phyloP scores from a whole-genome alignment of 108 stramenopile genomes.

The Mayamaea pseudoterrestris region DNA sequence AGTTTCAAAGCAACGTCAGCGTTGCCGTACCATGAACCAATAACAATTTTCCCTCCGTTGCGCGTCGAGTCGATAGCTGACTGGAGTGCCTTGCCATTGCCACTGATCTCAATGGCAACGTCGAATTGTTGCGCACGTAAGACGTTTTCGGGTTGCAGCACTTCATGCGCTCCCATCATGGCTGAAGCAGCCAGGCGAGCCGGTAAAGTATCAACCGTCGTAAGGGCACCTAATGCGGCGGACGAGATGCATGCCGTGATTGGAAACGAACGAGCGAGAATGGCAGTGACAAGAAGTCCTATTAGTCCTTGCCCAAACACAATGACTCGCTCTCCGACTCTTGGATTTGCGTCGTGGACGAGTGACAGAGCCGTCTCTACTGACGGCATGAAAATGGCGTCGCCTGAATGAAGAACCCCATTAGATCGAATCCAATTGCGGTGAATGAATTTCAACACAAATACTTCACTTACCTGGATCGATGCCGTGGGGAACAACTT shows the following conservation, averaged over 20 bases:
- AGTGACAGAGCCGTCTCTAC: slow-evolving; percentile 88
- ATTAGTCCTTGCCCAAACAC: slow-evolving; percentile 89
- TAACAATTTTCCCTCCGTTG: slow-evolving; percentile 67
- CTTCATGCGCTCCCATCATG: slow-evolving; percentile 67
- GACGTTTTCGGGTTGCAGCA: slow-evolving; percentile 41
- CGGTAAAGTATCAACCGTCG: slow-evolving; percentile 63
- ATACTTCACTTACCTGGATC: too few species aligned
- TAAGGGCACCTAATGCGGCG: slow-evolving; percentile 30
- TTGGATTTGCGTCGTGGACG: slow-evolving; percentile 78
- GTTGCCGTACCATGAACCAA: slow-evolving; percentile 87
- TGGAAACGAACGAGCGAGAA: slow-evolving; percentile 16
- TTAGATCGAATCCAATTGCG: too few species aligned
- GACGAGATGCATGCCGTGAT: background rate
- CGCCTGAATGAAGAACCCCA: too few species aligned
- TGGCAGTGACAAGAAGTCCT: slow-evolving; percentile 77
- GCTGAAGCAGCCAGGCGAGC: slow-evolving; percentile 59
- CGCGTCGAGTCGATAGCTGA: slow-evolving; percentile 69
- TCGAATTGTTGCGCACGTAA: slow-evolving; percentile 59
- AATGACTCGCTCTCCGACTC: slow-evolving; percentile 78
- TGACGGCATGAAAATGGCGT: slow-evolving; percentile 90
- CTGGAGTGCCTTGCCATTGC: slow-evolving; percentile 70
- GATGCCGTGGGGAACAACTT: slow-evolving; percentile 78
- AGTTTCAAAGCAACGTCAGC: slow-evolving; percentile 58
- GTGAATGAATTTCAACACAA: too few species aligned
- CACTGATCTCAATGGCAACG: slow-evolving; percentile 84